phyloP scores from a whole-genome alignment of 805 yeast species.

The Hyphopichia homilentoma region DNA sequence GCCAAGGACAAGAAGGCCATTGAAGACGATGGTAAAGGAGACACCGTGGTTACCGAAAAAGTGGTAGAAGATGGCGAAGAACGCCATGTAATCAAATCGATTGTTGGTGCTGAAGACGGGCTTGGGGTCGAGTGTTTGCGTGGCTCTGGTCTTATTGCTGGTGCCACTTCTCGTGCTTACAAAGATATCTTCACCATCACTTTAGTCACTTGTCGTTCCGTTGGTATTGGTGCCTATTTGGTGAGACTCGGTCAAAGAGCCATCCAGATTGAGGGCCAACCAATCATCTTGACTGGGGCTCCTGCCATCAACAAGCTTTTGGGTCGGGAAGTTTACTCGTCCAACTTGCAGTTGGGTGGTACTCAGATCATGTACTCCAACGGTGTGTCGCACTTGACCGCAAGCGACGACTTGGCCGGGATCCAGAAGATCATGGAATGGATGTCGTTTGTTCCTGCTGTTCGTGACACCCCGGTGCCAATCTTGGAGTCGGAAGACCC shows the following conservation, averaged over 20 bases:
- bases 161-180: slow-evolving; percentile 97
- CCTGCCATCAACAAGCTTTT: slow-evolving; percentile 95
- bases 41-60: slow-evolving; percentile 69
- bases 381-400: slow-evolving; percentile 98
- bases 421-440: slow-evolving; percentile 91
- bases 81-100: slow-evolving; percentile 75
- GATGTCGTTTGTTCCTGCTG: slow-evolving; percentile 93
- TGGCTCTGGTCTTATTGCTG: slow-evolving; percentile 98
- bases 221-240: slow-evolving; percentile 98
- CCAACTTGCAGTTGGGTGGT: slow-evolving; percentile 97
- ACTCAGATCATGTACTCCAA: slow-evolving; percentile 97
- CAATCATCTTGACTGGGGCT: slow-evolving; percentile 97
- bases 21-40: slow-evolving; percentile 55
- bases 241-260: slow-evolving; percentile 99
- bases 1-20: slow-evolving; percentile 58
- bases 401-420: slow-evolving; percentile 95
- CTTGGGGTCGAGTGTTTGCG: slow-evolving; percentile 97
- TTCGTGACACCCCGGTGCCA: slow-evolving; percentile 87
- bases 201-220: slow-evolving; percentile 99
- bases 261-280: slow-evolving; percentile 98
- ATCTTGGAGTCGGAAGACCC: slow-evolving; percentile 73
- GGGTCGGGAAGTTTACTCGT: slow-evolving; percentile 95
- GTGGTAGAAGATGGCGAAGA: slow-evolving; percentile 82
- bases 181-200: slow-evolving; percentile 96
- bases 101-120: slow-evolving; percentile 93